Conservation (phyloP, 1,139 yeast species). For the Geotrichum cucujoidarum region DNA sequence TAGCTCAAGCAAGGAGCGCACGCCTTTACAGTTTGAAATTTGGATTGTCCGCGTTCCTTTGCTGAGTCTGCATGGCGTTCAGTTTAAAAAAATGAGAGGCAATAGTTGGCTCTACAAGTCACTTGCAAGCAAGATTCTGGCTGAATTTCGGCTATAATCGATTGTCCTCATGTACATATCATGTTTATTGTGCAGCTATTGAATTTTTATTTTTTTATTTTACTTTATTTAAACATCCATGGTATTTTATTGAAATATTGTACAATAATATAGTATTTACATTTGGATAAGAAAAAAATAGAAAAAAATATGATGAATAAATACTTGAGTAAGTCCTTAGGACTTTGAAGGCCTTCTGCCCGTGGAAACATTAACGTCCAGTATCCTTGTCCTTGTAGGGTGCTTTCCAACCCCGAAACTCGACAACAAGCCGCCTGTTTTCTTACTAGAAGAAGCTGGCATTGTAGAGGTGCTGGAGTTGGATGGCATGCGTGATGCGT, state of each 20-base stretch:
- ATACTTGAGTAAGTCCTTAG: no score
- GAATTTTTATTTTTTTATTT: not conserved
- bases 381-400: conserved; percentile 8
- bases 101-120: conserved; percentile 94
- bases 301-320: no score
- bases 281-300: no score
- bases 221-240: not conserved
- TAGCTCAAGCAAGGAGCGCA: conserved; percentile 23
- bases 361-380: conserved; percentile 14
- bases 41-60: conserved; percentile 90
- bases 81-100: conserved; percentile 87
- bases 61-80: conserved; percentile 90
- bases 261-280: not conserved
- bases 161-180: not conserved
- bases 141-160: conserved; percentile 58
- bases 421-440: not conserved
- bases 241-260: not conserved
- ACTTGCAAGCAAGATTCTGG: conserved; percentile 77
- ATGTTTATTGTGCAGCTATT: no score
- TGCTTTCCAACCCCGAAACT: not conserved
- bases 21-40: conserved; percentile 81
- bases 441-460: no score
- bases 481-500: no score
- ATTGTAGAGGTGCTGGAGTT: no score
- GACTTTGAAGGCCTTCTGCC: conserved; percentile 11